These are phyloP conservation scores for Epithele typhae DNA, from an alignment of 768 basidiomycete species.

Conservation along the genomic window DNA sequence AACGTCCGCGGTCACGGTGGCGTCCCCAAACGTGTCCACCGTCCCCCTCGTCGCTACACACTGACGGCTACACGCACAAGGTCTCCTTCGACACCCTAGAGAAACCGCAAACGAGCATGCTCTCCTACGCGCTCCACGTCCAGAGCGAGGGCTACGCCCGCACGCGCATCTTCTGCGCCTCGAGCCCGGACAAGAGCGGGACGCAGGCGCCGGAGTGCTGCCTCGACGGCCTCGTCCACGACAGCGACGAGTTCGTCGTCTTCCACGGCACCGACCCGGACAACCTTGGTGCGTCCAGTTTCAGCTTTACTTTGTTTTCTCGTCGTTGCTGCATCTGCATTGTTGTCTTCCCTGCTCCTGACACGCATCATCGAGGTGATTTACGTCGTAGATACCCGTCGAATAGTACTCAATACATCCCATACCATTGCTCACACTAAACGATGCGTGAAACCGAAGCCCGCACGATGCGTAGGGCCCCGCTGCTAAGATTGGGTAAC, in stretches of 20 bases:
- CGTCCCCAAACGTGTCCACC: conserved; percentile 2
- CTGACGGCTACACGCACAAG: conserved; percentile 47
- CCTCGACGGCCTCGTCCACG: conserved; percentile 78
- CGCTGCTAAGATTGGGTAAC: too few relatives aligned
- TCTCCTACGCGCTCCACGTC: conserved; percentile 84
- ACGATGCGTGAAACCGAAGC: too few relatives aligned
- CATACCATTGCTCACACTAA: too few relatives aligned
- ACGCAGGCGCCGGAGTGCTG: conserved; percentile 88
- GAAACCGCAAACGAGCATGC: conserved; percentile 76
- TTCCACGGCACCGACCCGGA: conserved; percentile 88
- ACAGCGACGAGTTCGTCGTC: conserved; percentile 90
- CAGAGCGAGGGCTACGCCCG: conserved; percentile 80
- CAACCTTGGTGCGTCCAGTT: conserved; percentile 56
- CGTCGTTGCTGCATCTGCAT: too few relatives aligned
- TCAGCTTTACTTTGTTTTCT: too few relatives aligned
- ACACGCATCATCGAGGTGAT: too few relatives aligned
- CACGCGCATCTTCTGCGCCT: conserved; percentile 76
- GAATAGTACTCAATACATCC: too few relatives aligned
- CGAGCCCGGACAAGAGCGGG: conserved; percentile 85
- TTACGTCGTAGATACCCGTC: too few relatives aligned
- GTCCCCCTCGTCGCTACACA: conserved; percentile 16
- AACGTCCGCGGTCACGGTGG: conserved; percentile 10
- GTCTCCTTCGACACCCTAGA: conserved; percentile 89
- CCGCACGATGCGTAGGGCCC: too few relatives aligned
- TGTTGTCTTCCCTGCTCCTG: too few relatives aligned